Evolutionary conservation across 202 grass and related monocot genomes (phyloP), one percentile per base, ranked within the genome.

Genomic region (Eragrostis tef): DNA sequence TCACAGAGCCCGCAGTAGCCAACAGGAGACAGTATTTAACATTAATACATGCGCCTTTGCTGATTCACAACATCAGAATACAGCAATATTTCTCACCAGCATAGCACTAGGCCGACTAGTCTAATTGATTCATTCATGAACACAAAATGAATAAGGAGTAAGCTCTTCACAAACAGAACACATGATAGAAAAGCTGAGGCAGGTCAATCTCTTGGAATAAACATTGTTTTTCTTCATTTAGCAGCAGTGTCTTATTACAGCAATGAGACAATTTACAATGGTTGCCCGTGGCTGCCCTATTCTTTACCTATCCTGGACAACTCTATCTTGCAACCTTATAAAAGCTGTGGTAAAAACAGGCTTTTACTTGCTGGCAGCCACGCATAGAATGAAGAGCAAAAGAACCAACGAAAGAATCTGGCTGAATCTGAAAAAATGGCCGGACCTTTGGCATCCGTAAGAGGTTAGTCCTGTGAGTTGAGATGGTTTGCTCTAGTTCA

Each of bases 401-500:
- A 9, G 5, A 86, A 73, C 11, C 12, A 82, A 90, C 29, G 0
- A 86, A 86, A 20, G 79, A 89, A 89, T 82, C 41, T 43, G 42
- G 61, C 15, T 77, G 62, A 79, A 88, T 86, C 42, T 42, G 53
- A n/a, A 43, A 59, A 77, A 71, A 19, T 72, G 46, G 20, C 66
- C 31, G 9, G 66, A 72, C 66, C 1, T 70, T 86, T 68, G 79
- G 84, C 84, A 27, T 46, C 53, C 12, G 73, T 86, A 63, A 70
- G 31, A 47, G 11, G 84, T 83, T 90, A 90, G 74, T 78, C 68
- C 46, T 78, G 58, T 25, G 56, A 76, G 45, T 39, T 67, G 51
- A 17, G 47, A 19, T 2, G 1, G 34, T 56, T 31, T 36, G 53
- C 12, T 76, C 63, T 84, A 97, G 50, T 90, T 94, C 92, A 93